These are phyloP conservation scores for Apiospora marii DNA, from an alignment of 2,329 filamentous ascomycete genomes.

Conservation along the genomic window DNA sequence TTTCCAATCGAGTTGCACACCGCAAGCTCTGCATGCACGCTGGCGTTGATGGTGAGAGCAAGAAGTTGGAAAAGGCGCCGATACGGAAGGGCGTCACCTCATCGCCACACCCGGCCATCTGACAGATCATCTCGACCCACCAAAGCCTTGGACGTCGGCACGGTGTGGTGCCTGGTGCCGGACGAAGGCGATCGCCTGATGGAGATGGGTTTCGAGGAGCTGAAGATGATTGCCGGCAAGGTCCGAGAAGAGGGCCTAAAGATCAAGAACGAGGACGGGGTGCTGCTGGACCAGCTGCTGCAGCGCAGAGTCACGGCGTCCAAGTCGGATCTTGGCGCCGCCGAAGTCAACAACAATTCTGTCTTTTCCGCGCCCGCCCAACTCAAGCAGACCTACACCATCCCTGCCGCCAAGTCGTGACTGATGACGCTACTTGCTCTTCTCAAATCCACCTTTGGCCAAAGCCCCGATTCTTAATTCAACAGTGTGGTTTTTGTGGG, in stretches of 20 bases:
- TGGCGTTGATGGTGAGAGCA: constrained; percentile 73
- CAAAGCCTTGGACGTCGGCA: constrained; percentile 84
- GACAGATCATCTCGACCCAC: constrained; percentile 94
- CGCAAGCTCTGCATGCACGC: no score
- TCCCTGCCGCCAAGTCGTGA: constrained; percentile 88
- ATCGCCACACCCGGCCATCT: constrained; percentile 93
- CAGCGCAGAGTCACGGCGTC: constrained; percentile 78
- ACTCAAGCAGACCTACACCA: constrained; percentile 88
- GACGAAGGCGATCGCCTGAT: constrained; percentile 98
- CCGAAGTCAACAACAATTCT: constrained; percentile 57
- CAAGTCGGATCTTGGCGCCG: constrained; percentile 56
- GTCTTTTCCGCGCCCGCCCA: constrained; percentile 87
- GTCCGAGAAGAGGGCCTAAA: constrained; percentile 72
- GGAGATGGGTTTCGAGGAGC: constrained; percentile 95
- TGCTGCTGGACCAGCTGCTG: constrained; percentile 70
- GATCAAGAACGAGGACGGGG: constrained; percentile 65
- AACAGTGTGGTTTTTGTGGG: no score
- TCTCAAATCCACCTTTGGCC: constrained; percentile 89
- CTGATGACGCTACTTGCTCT: constrained; percentile 87
- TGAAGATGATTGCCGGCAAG: constrained; percentile 84
- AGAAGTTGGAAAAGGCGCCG: constrained; percentile 87
- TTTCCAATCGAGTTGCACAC: no score
- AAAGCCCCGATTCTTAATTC: no score
- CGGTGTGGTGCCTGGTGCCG: constrained; percentile 90
- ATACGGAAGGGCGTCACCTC: constrained; percentile 88